A percentile compares a stretch with the other conserved stretches of the same genome.
Evolutionary conservation across 2,329 filamentous ascomycete genomes (phyloP).

Genomic region (Alternaria incomplexa): DNA sequence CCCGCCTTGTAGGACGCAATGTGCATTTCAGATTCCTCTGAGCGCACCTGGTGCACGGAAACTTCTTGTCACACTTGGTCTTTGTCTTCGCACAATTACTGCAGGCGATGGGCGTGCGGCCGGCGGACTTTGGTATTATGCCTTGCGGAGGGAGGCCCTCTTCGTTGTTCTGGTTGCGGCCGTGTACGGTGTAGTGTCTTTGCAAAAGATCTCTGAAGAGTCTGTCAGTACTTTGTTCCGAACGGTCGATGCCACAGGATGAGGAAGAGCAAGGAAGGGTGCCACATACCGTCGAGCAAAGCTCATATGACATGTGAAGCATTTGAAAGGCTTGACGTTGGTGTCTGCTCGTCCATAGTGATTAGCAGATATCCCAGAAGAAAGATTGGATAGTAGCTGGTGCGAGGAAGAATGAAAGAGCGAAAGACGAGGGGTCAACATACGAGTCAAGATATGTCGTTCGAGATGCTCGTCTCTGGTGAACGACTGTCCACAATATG

Average conservation of each 20-base stretch:
- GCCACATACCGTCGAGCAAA: slow-evolving; percentile 57
- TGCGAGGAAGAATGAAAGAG: not conserved
- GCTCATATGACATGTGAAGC: slow-evolving; percentile 62
- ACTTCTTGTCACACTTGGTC: slow-evolving; percentile 62
- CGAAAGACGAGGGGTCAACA: slow-evolving; percentile 22
- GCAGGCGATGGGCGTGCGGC: slow-evolving; percentile 60
- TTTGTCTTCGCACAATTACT: slow-evolving; percentile 62
- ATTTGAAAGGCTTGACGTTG: slow-evolving; percentile 63
- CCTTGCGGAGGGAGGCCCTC: slow-evolving; percentile 56
- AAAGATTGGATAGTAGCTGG: not conserved
- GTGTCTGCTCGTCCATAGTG: slow-evolving; percentile 48
- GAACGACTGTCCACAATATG: slow-evolving; percentile 61
- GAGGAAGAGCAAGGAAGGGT: slow-evolving; percentile 2
- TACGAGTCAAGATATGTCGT: slow-evolving; percentile 60
- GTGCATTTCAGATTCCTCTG: slow-evolving; percentile 56
- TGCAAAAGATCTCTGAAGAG: slow-evolving; percentile 56
- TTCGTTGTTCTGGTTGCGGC: slow-evolving; percentile 57
- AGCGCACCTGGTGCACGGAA: slow-evolving; percentile 60
- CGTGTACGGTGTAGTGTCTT: slow-evolving; percentile 60
- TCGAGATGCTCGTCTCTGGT: slow-evolving; percentile 61
- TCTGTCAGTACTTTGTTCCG: slow-evolving; percentile 17
- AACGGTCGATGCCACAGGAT: not conserved
- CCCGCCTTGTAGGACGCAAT: slow-evolving; percentile 55
- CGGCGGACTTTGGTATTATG: slow-evolving; percentile 60
- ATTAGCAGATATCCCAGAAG: slow-evolving; percentile 4